Percentiles rank a stretch among this genome's conserved stretches.
Conservation (phyloP, 2,329 filamentous ascomycete genomes). For the Talaromyces albobiverticillius region DNA sequence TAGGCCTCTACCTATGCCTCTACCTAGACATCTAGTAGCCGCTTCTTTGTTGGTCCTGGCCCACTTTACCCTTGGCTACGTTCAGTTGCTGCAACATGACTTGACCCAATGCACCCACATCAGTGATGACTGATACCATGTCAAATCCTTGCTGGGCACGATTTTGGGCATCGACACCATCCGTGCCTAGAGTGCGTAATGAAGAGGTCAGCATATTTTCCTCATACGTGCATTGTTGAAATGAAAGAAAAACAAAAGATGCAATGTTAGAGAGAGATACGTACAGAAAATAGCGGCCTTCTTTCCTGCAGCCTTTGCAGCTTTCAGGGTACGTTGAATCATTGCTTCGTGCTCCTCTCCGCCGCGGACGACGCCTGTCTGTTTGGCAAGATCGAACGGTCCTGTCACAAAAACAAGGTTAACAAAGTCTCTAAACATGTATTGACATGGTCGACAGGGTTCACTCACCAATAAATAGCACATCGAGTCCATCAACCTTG, state of each 20-base stretch:
- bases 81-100: constrained; percentile 33
- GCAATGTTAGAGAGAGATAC: constrained; percentile 14
- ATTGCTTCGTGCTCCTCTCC: constrained; percentile 40
- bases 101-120: constrained; percentile 31
- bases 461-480: constrained; percentile 36
- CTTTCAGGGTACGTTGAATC: constrained; percentile 34
- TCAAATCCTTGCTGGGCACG: constrained; percentile 38
- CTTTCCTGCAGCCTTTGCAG: constrained; percentile 35
- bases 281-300: constrained; percentile 43
- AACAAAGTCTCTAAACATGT: background rate
- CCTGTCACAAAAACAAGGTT: constrained; percentile 13
- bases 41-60: constrained; percentile 12
- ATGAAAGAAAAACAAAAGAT: too few relatives aligned
- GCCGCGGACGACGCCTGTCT: constrained; percentile 33
- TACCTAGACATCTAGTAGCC: constrained; percentile 15
- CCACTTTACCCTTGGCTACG: constrained; percentile 25
- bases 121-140: constrained; percentile 40
- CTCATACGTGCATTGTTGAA: too few relatives aligned
- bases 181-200: constrained; percentile 29
- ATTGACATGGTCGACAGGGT: background rate
- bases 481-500: constrained; percentile 39
- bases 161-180: constrained; percentile 32
- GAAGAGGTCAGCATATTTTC: too few relatives aligned
- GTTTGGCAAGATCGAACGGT: constrained; percentile 38
- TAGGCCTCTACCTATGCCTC: too few relatives aligned